Percentiles rank a stretch among this genome's conserved stretches.
Evolutionary conservation across 441 rosid genomes (phyloP).

Genomic region (Pelargonium citronellum): DNA sequence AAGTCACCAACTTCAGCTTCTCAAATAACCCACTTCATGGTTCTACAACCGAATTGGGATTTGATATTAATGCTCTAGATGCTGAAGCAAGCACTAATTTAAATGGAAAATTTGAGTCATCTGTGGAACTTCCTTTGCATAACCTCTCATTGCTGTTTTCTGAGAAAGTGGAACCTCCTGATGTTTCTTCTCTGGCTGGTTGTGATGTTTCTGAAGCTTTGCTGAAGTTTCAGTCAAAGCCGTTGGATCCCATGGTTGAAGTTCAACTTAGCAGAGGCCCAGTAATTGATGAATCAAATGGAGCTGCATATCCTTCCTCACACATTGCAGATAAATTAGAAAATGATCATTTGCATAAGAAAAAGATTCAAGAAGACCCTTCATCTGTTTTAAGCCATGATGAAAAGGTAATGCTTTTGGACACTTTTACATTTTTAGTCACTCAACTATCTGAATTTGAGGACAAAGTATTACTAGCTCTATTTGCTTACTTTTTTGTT

Average conservation of each 20-base stretch:
- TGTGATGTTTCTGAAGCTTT: slow-evolving; percentile 11
- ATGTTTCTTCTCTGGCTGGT: slow-evolving; percentile 15
- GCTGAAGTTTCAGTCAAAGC: slow-evolving; percentile 18
- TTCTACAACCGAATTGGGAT: slow-evolving; percentile 7
- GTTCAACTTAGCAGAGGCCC: slow-evolving; percentile 14
- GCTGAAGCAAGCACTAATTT: slow-evolving; percentile 2
- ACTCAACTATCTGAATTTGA: not conserved
- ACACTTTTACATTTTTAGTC: not conserved
- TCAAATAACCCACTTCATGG: slow-evolving; percentile 10
- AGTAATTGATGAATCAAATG: slow-evolving; percentile 20
- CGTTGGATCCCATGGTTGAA: slow-evolving; percentile 19
- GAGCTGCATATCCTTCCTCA: slow-evolving; percentile 14
- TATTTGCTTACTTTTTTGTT: not conserved
- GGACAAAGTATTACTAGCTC: slow-evolving; percentile 4
- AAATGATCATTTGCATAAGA: slow-evolving; percentile 18
- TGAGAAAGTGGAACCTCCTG: slow-evolving; percentile 19
- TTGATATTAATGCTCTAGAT: slow-evolving; percentile 2
- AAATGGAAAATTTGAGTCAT: slow-evolving; percentile 21
- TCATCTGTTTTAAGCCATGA: slow-evolving; percentile 20
- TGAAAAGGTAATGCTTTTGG: slow-evolving; percentile 23
- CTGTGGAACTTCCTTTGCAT: slow-evolving; percentile 23
- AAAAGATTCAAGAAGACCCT: slow-evolving; percentile 18
- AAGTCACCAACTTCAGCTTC: slow-evolving; percentile 14
- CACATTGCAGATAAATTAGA: slow-evolving; percentile 8
- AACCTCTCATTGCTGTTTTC: slow-evolving; percentile 29